Evolutionary conservation across 495 filamentous ascomycete species (phyloP), one percentile per base, ranked within the genome.

Genomic region (Saxophila tyrrhenica): DNA sequence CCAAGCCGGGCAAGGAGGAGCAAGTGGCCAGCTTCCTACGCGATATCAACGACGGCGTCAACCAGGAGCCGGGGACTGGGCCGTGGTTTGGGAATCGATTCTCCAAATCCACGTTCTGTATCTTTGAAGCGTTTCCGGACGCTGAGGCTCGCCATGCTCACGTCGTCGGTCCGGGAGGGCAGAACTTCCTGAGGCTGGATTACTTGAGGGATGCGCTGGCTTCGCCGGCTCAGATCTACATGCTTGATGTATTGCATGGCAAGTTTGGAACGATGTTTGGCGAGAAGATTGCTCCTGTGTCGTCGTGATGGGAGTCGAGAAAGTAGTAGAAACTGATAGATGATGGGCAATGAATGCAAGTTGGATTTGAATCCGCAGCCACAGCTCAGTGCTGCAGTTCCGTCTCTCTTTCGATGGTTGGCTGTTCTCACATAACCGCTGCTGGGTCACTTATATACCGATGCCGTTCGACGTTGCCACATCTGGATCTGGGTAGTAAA

Each of bases 401-500:
- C 13, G 29, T n/a, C n/a, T n/a, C n/a, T n/a, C n/a, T n/a, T n/a
- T 35, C 5, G 29, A 5, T 35, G 29, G 29, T 35, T 7, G 29
- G 13, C 29, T 35, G 5, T 13, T 13, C 7, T 35, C 29, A 35
- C 5, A 35, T 7, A 35, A 35, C 29, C 29, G n/a, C n/a, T n/a
- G n/a, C n/a, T n/a, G n/a, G n/a, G n/a, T n/a, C n/a, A n/a, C n/a
- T n/a, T n/a, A n/a, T n/a, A n/a, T n/a, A n/a, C 29, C 29, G 13
- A 35, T 35, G 29, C 29, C 29, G 13, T 35, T 35, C 29, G 29
- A 35, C 13, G 29, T 35, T 13, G 29, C 29, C 29, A 35, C 29
- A 13, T 35, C 29, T 13, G 29, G 29, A 35, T 35, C 29, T 2
- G 62, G 62, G 50, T 61, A 61, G 38, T 64, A 64, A 48, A 54